Evolutionary conservation across 371 early-diverging fungal genomes (phyloP), one percentile per base, ranked within the genome.

Genomic region (Umbelopsis sp.): DNA sequence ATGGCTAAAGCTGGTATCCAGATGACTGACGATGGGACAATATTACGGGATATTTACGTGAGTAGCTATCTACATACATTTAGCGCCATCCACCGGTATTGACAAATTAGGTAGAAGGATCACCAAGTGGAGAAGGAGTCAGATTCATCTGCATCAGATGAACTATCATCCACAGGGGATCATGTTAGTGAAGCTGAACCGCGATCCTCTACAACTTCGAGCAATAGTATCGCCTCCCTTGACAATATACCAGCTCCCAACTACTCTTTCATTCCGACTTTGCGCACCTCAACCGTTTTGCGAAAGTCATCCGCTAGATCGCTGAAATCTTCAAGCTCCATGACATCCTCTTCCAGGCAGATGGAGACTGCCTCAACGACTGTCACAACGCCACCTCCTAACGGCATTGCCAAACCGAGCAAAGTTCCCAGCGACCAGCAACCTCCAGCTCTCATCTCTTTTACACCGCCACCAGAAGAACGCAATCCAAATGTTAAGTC

Each of bases 1-100:
- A 57, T 57, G 57, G 57, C 35, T 14, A 57, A 57, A 18, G 57
- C 29, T 35, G 57, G 57, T 18, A 57, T 57, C 29, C 57, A 35
- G 29, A 57, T 57, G 10, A 32, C 57, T 7, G 57, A 57, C 14
- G 35, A 57, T 12, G 57, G 57, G 4, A 57, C 57, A 6, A 57
- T 57, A 29, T 57, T 57, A 18, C 35, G 14, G 29, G 35, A 35
- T 9, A 18, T 14, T 14, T 57, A 35, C 35, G 57, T 57, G 14
- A 35, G 57, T 53, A 22, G 37, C 2, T 3, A 35, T 10, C 35
- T 12, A 35, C 6, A 18, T 8, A 35, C 6, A 25, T 18, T 16
- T 48, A 18, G 8, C 16, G 48, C 7, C 11, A 12, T 48, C 10
- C 0, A 5, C 8, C 18, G 20, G 48, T 20, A 48, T 16, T 48